Conservation (phyloP, 202 grass and related monocot species). For the Digitaria exilis region DNA sequence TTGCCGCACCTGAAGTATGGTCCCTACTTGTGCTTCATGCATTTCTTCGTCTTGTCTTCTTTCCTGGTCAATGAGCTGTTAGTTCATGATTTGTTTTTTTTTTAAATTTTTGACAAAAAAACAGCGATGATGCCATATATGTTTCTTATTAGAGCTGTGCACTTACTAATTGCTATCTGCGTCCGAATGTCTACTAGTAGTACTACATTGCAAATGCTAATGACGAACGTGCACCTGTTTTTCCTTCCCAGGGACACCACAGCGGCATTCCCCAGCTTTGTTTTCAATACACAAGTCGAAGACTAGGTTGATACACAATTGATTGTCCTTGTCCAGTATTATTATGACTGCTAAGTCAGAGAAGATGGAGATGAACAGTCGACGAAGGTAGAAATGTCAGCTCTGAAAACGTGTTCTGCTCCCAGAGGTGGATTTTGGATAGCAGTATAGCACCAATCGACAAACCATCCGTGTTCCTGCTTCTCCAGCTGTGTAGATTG, state of each 20-base stretch:
- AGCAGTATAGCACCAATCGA: too few relatives aligned
- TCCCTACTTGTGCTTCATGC: neutral
- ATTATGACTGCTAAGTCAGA: neutral
- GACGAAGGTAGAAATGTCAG: neutral
- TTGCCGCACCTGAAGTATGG: slow-evolving; percentile 52
- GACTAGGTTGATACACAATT: slow-evolving; percentile 7
- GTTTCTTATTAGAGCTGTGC: neutral
- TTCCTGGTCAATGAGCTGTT: neutral
- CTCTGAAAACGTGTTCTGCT: neutral
- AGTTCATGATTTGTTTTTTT: neutral
- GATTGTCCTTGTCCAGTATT: too few relatives aligned
- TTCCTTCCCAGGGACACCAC: slow-evolving; percentile 51
- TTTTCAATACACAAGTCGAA: slow-evolving; percentile 59
- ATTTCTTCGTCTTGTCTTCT: slow-evolving; percentile 20
- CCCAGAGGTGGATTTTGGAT: neutral
- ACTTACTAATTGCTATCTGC: neutral
- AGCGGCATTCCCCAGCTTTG: slow-evolving; percentile 51
- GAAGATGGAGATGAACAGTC: neutral
- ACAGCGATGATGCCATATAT: neutral
- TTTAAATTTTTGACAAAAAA: neutral
- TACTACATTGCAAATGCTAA: neutral
- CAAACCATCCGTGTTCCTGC: neutral
- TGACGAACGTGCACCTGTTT: neutral
- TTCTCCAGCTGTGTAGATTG: neutral
- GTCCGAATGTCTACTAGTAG: neutral